These are phyloP conservation scores for Penicillium herquei DNA, from an alignment of 495 filamentous ascomycete genomes.

Conservation along the genomic window DNA sequence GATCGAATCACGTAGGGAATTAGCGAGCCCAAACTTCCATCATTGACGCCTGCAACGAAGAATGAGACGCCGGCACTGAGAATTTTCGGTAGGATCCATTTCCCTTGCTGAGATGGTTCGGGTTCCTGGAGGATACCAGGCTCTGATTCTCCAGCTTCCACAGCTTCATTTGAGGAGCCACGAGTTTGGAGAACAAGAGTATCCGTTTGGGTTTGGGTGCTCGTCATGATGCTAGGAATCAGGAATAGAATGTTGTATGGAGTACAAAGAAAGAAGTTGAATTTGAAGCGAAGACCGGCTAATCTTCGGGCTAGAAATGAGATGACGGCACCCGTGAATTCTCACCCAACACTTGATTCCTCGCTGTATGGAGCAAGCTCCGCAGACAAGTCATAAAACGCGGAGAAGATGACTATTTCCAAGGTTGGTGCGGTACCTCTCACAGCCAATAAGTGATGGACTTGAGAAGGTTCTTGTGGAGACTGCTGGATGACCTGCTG, in stretches of 20 bases:
- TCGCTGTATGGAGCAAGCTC: no score
- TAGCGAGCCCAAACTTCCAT: constrained; percentile 53
- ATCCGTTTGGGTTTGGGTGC: constrained; percentile 16
- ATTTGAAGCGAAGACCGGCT: neutral
- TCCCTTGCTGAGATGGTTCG: neutral
- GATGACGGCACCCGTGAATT: no score
- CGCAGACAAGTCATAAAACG: neutral
- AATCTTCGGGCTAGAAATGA: neutral
- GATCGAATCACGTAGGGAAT: constrained; percentile 53
- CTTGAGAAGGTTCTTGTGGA: neutral
- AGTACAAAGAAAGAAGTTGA: no score
- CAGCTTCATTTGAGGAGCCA: neutral
- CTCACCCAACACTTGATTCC: no score
- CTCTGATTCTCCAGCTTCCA: constrained; percentile 1
- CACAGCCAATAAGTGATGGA: neutral
- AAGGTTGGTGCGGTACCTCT: neutral
- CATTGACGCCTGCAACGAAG: constrained; percentile 35
- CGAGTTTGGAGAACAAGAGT: constrained; percentile 11
- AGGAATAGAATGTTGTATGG: neutral
- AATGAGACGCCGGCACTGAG: constrained; percentile 29
- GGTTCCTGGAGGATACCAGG: neutral
- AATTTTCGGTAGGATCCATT: constrained; percentile 26
- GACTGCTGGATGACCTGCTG: neutral
- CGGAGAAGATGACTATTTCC: neutral
- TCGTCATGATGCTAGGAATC: constrained; percentile 6